Base-by-base conservation (phyloP, 129 eudicot species). In the Cynara cardunculus region DNA sequence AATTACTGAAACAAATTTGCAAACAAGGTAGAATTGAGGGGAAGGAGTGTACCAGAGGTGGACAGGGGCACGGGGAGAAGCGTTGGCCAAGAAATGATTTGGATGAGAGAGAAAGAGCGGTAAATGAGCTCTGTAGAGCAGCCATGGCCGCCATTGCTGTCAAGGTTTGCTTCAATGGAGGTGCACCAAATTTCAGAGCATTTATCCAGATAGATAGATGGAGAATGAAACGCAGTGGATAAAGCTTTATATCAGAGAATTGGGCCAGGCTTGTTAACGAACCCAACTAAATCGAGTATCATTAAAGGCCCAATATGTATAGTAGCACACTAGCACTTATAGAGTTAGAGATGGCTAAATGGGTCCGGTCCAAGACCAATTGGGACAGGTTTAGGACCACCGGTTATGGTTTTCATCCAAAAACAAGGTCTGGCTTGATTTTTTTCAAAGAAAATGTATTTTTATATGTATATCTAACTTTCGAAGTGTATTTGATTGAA, bases 51-150 rank as follows among this genome's bases (percentile, higher is more conserved):
- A 91, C 94, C 91, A 61, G 82, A 32, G 91, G 87, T 8, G 88
- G 75, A 64, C 81, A 16, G 68, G 85, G 27, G 31, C 88, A 79
- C 22, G 91, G 88, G 13, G 91, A 84, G 75, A 94, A 30, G 76
- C 91, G 92, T 81, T 91, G 95, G 80, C 97, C 97, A 7, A 94
- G 79, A 78, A 89, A 87, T 30, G 94, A 90, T 65, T 79, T 94
- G 46, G 96, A 79, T 31, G 97, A 90, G 77, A 94, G 88, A 83
- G 89, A 89, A 78, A 94, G 91, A 39, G 89, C 82, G 25, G 96
- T 89, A 35, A 94, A 94, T 28, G 96, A 92, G 94, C 91, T 92
- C 78, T 94, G 96, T 24, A 94, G 94, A 31, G 91, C 79, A 59
- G 92, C 93, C 81, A 94, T 88, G 74, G 92, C 79, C 44, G 86